Conservation (phyloP, 805 yeast genomes). For the Brettanomyces nanus region DNA sequence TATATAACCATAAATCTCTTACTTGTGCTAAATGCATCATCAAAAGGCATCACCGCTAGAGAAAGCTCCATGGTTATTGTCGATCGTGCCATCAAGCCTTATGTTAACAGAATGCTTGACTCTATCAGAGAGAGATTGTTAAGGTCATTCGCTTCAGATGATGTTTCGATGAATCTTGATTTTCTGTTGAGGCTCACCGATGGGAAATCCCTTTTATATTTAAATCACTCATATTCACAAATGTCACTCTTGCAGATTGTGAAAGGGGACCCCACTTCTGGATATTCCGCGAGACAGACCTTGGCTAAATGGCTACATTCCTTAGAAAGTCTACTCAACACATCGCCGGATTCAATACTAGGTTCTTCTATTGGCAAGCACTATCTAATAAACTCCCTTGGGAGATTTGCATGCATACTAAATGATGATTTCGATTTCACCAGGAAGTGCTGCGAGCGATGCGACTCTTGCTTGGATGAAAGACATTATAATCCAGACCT, state of each 20-base stretch:
- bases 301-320: constrained; percentile 7
- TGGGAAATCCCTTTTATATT: background rate
- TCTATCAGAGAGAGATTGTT: constrained; percentile 6
- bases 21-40: background rate
- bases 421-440: constrained; percentile 28
- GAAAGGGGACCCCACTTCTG: background rate
- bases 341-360: background rate
- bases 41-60: background rate
- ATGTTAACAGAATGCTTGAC: constrained; percentile 7
- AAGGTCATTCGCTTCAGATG: background rate
- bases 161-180: background rate
- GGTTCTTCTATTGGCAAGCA: constrained; percentile 14
- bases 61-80: background rate
- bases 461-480: constrained; percentile 21
- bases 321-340: constrained; percentile 4
- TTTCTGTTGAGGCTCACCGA: background rate
- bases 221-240: background rate
- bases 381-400: constrained; percentile 30
- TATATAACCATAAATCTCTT: background rate
- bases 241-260: background rate
- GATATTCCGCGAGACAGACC: background rate
- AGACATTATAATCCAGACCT: background rate
- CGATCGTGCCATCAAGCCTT: constrained; percentile 9
- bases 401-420: constrained; percentile 35
- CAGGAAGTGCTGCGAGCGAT: constrained; percentile 28